Conservation (phyloP, 306 rosid genomes). For the Quercus glauca region DNA sequence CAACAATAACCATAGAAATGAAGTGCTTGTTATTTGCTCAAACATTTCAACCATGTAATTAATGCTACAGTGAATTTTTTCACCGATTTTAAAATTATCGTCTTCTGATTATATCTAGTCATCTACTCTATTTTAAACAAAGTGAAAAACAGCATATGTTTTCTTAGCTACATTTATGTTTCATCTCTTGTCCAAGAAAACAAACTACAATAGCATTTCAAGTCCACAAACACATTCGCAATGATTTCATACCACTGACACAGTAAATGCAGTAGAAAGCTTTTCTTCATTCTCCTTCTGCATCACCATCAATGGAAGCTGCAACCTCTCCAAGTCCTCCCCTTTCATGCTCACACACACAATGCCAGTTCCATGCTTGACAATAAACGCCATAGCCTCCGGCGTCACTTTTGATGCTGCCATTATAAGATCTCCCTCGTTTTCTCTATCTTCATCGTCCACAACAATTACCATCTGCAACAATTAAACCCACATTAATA, state of each 20-base stretch:
- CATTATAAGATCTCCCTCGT: conserved; percentile 41
- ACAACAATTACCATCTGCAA: conserved; percentile 38
- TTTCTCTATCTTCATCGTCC: conserved; percentile 44
- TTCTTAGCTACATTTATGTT: not conserved
- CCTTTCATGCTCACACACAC: conserved; percentile 46
- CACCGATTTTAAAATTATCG: not conserved
- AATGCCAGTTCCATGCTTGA: conserved; percentile 36
- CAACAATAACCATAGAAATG: not conserved
- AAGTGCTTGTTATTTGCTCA: not conserved
- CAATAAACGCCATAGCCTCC: conserved; percentile 35
- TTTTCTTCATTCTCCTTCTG: conserved; percentile 35
- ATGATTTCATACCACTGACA: conserved; percentile 24
- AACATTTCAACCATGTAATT: not conserved
- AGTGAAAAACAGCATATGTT: not conserved
- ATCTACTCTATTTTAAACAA: not conserved
- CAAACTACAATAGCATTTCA: not conserved
- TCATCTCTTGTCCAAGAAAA: not conserved
- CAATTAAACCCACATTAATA: conserved; percentile 5
- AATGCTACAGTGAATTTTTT: not conserved
- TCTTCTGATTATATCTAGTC: not conserved
- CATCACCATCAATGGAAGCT: conserved; percentile 36
- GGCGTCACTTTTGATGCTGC: conserved; percentile 36
- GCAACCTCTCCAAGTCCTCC: conserved; percentile 31
- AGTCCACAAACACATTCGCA: not conserved
- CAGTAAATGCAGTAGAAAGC: conserved; percentile 37